A percentile compares a stretch with the other conserved stretches of the same genome.
phyloP scores from a whole-genome alignment of 1,284 basidiomycete genomes.

The Meripilus lineatus region DNA sequence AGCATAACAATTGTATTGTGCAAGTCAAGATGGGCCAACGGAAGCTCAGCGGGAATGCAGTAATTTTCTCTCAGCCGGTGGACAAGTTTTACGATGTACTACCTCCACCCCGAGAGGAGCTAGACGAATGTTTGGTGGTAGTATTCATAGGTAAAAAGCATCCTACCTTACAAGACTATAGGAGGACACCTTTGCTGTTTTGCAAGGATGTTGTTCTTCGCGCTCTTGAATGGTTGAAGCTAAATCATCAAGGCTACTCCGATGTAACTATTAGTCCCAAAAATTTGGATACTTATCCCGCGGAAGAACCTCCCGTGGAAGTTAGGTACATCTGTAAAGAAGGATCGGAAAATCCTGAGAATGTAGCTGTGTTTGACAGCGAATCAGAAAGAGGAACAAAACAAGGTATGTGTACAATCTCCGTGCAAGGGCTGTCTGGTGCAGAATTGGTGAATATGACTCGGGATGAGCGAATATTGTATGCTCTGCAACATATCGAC shows the following conservation, averaged over 20 bases:
- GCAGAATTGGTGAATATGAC: conserved; percentile 13
- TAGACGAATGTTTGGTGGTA: conserved; percentile 33
- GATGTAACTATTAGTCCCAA: conserved; percentile 31
- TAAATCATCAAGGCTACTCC: conserved; percentile 34
- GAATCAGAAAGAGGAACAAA: conserved; percentile 28
- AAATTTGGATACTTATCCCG: conserved; percentile 29
- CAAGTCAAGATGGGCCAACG: conserved; percentile 27
- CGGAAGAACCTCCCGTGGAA: conserved; percentile 25
- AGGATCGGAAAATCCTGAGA: conserved; percentile 16
- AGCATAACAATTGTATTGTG: conserved; percentile 27
- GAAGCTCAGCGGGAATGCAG: too few species aligned
- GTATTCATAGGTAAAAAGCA: conserved; percentile 28
- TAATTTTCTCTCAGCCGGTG: too few species aligned
- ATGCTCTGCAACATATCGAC: conserved; percentile 20
- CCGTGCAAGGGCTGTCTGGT: conserved; percentile 31
- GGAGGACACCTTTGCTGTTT: conserved; percentile 32
- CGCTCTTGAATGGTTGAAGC: conserved; percentile 33
- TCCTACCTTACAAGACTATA: conserved; percentile 30
- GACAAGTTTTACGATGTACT: conserved; percentile 28
- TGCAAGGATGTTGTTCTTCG: conserved; percentile 20
- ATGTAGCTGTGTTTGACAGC: conserved; percentile 22
- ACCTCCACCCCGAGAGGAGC: conserved; percentile 29
- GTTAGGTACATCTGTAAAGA: conserved; percentile 21
- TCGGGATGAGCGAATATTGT: conserved; percentile 4
- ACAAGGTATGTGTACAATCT: conserved; percentile 30